Percentiles rank a stretch among this genome's conserved stretches.
These are phyloP conservation scores for Catharanthus roseus DNA, from an alignment of 257 asterid species.

Conservation along the genomic window DNA sequence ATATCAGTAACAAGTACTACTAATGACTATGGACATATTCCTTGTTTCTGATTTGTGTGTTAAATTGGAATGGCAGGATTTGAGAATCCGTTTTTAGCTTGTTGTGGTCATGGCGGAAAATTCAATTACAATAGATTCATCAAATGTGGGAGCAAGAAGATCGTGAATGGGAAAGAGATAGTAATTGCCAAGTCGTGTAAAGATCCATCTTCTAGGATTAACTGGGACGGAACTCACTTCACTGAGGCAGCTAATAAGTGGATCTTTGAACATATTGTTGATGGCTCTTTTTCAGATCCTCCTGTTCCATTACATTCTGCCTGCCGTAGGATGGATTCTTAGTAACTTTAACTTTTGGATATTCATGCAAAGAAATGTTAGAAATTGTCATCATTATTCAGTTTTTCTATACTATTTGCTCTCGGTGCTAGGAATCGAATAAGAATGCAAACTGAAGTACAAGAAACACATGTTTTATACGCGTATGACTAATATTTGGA, in stretches of 20 bases:
- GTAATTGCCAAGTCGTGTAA: conserved; percentile 50
- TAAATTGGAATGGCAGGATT: conserved; percentile 47
- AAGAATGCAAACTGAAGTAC: not conserved
- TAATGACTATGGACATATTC: too few relatives aligned
- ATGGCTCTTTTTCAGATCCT: conserved; percentile 72
- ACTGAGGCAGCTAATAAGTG: conserved; percentile 78
- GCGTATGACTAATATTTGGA: too few relatives aligned
- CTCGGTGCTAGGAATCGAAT: not conserved
- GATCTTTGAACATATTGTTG: conserved; percentile 51
- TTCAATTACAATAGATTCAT: conserved; percentile 53
- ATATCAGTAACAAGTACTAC: conserved; percentile 2
- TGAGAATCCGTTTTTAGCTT: conserved; percentile 54
- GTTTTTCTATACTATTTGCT: not conserved
- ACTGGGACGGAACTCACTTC: conserved; percentile 80
- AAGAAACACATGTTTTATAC: too few relatives aligned
- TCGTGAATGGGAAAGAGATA: conserved; percentile 50
- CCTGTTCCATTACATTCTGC: conserved; percentile 42
- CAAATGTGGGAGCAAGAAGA: conserved; percentile 52
- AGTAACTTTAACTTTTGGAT: not conserved
- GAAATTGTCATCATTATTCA: not conserved
- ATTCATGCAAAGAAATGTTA: not conserved
- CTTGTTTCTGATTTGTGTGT: not conserved
- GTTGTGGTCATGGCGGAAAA: conserved; percentile 81
- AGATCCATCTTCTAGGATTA: conserved; percentile 43
- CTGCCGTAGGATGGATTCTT: conserved; percentile 31